A percentile compares a stretch with the other conserved stretches of the same genome.
phyloP scores from a whole-genome alignment of 768 basidiomycete genomes.

The Collybiopsis luxurians region DNA sequence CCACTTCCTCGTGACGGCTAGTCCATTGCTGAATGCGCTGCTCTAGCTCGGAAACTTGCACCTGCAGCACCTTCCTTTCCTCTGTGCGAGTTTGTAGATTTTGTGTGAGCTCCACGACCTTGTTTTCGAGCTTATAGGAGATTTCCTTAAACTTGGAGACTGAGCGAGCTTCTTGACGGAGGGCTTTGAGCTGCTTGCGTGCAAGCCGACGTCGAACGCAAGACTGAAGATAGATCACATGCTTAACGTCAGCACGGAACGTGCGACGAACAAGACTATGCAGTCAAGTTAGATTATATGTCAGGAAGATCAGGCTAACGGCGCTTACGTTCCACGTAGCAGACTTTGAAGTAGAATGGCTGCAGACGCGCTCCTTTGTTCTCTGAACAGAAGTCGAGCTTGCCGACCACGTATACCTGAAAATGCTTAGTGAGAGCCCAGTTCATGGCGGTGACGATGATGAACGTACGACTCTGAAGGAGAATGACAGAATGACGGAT shows the following conservation, averaged over 20 bases:
- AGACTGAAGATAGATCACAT: constrained; percentile 85
- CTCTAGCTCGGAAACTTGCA: constrained; percentile 75
- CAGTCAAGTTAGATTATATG: constrained; percentile 6
- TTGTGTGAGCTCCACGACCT: constrained; percentile 98
- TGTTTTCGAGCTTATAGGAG: constrained; percentile 96
- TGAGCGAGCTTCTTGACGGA: constrained; percentile 91
- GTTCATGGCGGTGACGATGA: neutral
- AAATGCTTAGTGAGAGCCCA: constrained; percentile 10
- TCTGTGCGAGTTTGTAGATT: constrained; percentile 83
- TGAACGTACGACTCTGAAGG: constrained; percentile 81
- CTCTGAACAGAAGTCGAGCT: constrained; percentile 57
- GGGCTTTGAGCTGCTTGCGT: constrained; percentile 75
- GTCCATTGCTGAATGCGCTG: constrained; percentile 85
- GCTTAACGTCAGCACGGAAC: constrained; percentile 59
- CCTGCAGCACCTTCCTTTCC: constrained; percentile 86
- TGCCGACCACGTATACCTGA: constrained; percentile 75
- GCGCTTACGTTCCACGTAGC: constrained; percentile 82
- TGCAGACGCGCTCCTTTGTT: constrained; percentile 55
- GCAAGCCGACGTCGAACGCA: constrained; percentile 89
- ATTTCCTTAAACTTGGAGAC: constrained; percentile 99
- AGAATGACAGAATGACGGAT: constrained; percentile 60
- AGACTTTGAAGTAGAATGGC: constrained; percentile 78
- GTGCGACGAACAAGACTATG: constrained; percentile 52
- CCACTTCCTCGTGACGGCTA: constrained; percentile 84
- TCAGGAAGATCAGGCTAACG: constrained; percentile 4